Percentiles rank a stretch among this genome's conserved stretches.
Evolutionary conservation across 2,329 filamentous ascomycete genomes (phyloP).

Genomic region (Teratosphaeriaceae sp.): DNA sequence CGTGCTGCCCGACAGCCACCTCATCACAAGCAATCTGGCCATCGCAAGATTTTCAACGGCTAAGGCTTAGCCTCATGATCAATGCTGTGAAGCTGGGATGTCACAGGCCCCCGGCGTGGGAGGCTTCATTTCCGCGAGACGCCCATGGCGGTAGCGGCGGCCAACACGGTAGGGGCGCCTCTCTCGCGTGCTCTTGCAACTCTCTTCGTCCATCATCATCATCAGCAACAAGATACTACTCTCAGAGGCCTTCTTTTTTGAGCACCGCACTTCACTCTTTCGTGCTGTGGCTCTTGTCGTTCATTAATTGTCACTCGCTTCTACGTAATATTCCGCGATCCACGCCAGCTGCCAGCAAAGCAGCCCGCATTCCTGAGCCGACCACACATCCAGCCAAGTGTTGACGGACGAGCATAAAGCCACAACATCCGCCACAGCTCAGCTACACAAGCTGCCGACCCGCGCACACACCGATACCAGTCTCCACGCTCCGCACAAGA

Average conservation of each 20-base stretch:
- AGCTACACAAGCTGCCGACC: not conserved
- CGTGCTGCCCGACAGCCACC: no score
- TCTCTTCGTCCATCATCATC: no score
- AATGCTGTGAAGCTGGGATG: not conserved
- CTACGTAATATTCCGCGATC: not conserved
- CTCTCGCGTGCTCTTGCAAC: no score
- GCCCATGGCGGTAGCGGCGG: not conserved
- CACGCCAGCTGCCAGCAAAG: not conserved
- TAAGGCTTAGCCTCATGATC: slow-evolving; percentile 1
- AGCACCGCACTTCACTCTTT: slow-evolving; percentile 17
- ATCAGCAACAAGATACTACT: no score
- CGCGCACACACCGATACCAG: no score
- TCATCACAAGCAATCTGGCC: not conserved
- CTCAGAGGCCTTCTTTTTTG: not conserved
- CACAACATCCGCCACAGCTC: not conserved
- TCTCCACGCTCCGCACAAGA: no score
- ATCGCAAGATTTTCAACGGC: not conserved
- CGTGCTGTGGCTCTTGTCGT: slow-evolving; percentile 8
- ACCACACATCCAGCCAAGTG: not conserved
- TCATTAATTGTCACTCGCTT: slow-evolving; percentile 11
- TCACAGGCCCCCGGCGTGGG: not conserved
- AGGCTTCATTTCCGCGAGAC: not conserved
- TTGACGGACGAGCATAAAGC: not conserved
- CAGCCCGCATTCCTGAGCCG: slow-evolving; percentile 10
- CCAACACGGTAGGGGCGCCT: not conserved